Evolutionary conservation across 495 filamentous ascomycete species (phyloP).

Genomic region (Aspergillus taichungensis): DNA sequence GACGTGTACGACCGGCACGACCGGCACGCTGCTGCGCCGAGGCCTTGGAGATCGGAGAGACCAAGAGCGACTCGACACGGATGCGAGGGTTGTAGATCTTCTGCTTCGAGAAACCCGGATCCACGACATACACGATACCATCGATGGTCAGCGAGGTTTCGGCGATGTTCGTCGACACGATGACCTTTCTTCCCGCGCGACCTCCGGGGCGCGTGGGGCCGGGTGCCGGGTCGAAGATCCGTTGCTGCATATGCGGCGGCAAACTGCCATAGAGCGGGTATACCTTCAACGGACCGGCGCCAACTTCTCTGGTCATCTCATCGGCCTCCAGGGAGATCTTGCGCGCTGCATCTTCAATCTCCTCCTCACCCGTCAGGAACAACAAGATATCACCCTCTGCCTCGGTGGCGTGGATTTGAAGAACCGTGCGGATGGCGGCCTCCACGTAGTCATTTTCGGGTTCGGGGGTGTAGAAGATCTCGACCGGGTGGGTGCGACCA

Average conservation of each 20-base stretch:
- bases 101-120: slow-evolving; percentile 98
- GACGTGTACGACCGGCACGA: slow-evolving; percentile 95
- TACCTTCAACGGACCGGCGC: slow-evolving; percentile 79
- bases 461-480: slow-evolving; percentile 97
- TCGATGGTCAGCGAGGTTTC: slow-evolving; percentile 98
- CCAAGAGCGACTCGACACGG: slow-evolving; percentile 89
- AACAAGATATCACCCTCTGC: slow-evolving; percentile 89
- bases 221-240: slow-evolving; percentile 87
- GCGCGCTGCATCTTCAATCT: slow-evolving; percentile 92
- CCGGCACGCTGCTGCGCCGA: slow-evolving; percentile 97
- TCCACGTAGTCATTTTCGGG: slow-evolving; percentile 96
- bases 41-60: slow-evolving; percentile 94
- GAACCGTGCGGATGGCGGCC: slow-evolving; percentile 83
- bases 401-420: slow-evolving; percentile 93
- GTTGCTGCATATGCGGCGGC: slow-evolving; percentile 85
- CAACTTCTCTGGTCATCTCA: slow-evolving; percentile 81
- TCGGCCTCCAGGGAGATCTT: slow-evolving; percentile 87
- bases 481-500: slow-evolving; percentile 90
- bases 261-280: slow-evolving; percentile 94
- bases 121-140: slow-evolving; percentile 97
- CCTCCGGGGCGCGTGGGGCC: slow-evolving; percentile 62
- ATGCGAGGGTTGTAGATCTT: slow-evolving; percentile 98
- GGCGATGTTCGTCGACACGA: slow-evolving; percentile 95
- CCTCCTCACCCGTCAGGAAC: slow-evolving; percentile 97
- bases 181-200: slow-evolving; percentile 83